A percentile compares a stretch with the other conserved stretches of the same genome.
Conservation (phyloP, 2,329 filamentous ascomycete genomes). For the Botrytis medusae region DNA sequence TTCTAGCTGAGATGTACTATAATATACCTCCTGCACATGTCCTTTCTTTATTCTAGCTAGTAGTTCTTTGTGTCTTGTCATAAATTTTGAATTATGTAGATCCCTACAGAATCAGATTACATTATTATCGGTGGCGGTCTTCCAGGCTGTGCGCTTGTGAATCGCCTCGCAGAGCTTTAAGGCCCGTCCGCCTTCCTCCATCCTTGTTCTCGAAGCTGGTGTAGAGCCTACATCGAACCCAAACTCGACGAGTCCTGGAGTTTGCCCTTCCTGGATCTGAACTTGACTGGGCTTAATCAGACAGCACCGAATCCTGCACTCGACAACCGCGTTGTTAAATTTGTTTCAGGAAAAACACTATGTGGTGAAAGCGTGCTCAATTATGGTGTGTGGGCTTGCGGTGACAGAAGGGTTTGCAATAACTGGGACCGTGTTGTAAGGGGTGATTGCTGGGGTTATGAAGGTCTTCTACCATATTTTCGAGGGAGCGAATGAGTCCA, state of each 20-base stretch:
- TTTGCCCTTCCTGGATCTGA: conserved; percentile 22
- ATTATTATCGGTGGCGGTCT: conserved; percentile 44
- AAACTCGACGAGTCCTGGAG: not conserved
- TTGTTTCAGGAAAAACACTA: conserved; percentile 43
- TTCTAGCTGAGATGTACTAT: not conserved
- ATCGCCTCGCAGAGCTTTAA: conserved; percentile 32
- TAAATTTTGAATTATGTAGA: not conserved
- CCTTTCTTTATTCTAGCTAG: not conserved
- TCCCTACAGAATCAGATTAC: conserved; percentile 33
- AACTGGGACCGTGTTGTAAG: conserved; percentile 45
- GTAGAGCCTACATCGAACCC: conserved; percentile 29
- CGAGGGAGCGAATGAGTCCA: conserved; percentile 41
- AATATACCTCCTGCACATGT: not conserved
- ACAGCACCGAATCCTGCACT: conserved; percentile 37
- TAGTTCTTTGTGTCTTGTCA: not conserved
- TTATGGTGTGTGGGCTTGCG: conserved; percentile 46
- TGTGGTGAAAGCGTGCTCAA: conserved; percentile 46
- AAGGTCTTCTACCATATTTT: conserved; percentile 49
- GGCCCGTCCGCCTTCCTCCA: conserved; percentile 30
- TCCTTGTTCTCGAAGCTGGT: conserved; percentile 44
- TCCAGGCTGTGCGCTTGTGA: conserved; percentile 41
- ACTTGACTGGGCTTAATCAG: conserved; percentile 41
- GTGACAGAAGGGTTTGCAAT: conserved; percentile 47
- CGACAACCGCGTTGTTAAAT: conserved; percentile 32
- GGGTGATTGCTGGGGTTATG: conserved; percentile 48